Percentiles rank a stretch among this genome's conserved stretches.
phyloP scores from a whole-genome alignment of 306 rosid species.

The Corylus heterophylla region DNA sequence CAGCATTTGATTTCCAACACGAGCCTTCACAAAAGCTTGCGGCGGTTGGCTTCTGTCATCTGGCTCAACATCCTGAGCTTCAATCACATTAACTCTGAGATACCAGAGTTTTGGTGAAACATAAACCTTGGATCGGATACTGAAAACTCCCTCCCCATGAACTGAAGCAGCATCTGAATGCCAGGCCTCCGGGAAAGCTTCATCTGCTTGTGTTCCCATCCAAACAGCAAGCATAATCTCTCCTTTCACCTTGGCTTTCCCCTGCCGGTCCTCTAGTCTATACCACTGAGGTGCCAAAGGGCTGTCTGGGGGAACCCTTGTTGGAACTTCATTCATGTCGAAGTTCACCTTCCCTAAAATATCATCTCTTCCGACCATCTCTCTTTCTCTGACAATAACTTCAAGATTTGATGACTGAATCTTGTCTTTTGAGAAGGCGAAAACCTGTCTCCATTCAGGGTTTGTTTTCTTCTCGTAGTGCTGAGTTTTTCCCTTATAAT shows the following conservation, averaged over 20 bases:
- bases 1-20: slow-evolving; percentile 67
- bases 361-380: slow-evolving; percentile 62
- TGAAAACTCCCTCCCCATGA: slow-evolving; percentile 63
- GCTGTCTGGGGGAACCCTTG: slow-evolving; percentile 87
- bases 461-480: slow-evolving; percentile 70
- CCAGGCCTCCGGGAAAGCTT: slow-evolving; percentile 90
- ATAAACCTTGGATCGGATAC: slow-evolving; percentile 73
- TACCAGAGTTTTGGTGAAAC: slow-evolving; percentile 85
- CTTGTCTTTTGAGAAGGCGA: slow-evolving; percentile 79
- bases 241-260: slow-evolving; percentile 54
- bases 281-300: slow-evolving; percentile 93
- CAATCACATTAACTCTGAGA: slow-evolving; percentile 73
- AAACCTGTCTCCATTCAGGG: slow-evolving; percentile 81
- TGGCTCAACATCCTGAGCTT: slow-evolving; percentile 78
- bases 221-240: slow-evolving; percentile 83
- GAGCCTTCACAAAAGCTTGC: slow-evolving; percentile 65
- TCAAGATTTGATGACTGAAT: slow-evolving; percentile 68
- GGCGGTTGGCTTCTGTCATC: slow-evolving; percentile 57
- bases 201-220: slow-evolving; percentile 92
- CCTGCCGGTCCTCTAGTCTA: slow-evolving; percentile 46
- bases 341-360: slow-evolving; percentile 65
- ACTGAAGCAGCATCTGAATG: slow-evolving; percentile 71
- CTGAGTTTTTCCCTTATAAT: slow-evolving; percentile 68
- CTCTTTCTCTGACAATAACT: slow-evolving; percentile 61
- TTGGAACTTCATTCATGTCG: slow-evolving; percentile 83